Conservation (phyloP, 2,329 filamentous ascomycete species). For the Zopfia rhizophila region DNA sequence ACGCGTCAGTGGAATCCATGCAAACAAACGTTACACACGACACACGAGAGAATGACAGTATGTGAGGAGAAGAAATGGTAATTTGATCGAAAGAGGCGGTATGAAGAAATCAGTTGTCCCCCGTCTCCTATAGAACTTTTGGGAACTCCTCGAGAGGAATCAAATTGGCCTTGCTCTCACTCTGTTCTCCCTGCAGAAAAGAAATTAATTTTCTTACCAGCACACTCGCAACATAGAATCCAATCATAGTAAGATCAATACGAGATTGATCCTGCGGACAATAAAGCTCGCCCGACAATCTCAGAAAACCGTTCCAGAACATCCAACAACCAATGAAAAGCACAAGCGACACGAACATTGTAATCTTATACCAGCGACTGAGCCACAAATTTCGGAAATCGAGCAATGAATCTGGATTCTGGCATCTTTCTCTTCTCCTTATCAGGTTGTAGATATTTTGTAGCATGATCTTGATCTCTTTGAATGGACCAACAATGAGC, state of each 20-base stretch:
- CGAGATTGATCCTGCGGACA: slow-evolving; percentile 6
- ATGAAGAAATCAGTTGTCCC: too few species aligned
- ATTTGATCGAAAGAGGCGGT: too few species aligned
- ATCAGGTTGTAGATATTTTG: neutral
- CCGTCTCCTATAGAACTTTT: too few species aligned
- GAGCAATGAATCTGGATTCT: neutral
- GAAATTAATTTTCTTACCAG: slow-evolving; percentile 2
- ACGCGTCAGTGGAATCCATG: neutral
- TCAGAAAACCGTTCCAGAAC: slow-evolving; percentile 13
- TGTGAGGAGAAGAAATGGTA: too few species aligned
- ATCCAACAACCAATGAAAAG: slow-evolving; percentile 11
- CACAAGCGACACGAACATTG: slow-evolving; percentile 7
- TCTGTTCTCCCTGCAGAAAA: slow-evolving; percentile 3
- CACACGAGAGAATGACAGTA: too few species aligned
- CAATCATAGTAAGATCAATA: slow-evolving; percentile 9
- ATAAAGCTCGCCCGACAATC: slow-evolving; percentile 6
- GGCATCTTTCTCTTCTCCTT: neutral
- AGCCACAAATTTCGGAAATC: neutral
- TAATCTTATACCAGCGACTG: slow-evolving; percentile 3
- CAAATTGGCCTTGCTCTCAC: neutral
- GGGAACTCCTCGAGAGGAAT: too few species aligned
- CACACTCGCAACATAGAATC: slow-evolving; percentile 10
- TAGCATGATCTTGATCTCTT: slow-evolving; percentile 4
- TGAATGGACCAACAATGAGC: slow-evolving; percentile 9
- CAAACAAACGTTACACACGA: neutral